Base-by-base conservation (phyloP, 805 yeast species). In the Wickerhamomyces hampshirensis region DNA sequence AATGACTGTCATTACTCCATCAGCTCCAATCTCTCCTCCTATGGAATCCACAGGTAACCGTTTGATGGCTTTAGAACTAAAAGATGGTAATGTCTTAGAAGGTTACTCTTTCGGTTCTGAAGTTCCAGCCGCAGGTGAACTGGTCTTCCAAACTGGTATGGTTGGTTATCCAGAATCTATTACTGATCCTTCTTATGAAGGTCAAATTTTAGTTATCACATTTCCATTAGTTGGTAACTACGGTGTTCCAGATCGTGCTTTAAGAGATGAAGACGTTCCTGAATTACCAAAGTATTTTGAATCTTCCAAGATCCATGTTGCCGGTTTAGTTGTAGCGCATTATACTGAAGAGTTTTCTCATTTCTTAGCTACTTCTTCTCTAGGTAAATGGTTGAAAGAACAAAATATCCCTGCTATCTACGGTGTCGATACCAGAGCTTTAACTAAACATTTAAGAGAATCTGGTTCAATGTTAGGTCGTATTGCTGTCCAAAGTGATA, bases 101-200 rank as follows among this genome's bases (percentile, higher is more conserved):
- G 98, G 98, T 66, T 87, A 84, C 69, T 91, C 98, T 15, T 93
- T 93, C 56, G 98, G 98, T 72, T 96, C 98, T 38, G 81, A 81
- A 44, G 77, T 72, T 42, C 62, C 95, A 18, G 77, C 80, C 39
- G 94, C 98, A 39, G 98, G 98, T 74, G 98, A 93, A 69, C 77
- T 94, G 54, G 98, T 93, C 43, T 93, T 93, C 78, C 98, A 94
- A 67, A 93, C 98, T 46, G 98, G 98, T 71, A 89, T 93, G 96
- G 98, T 93, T 51, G 98, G 98, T 44, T 93, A 93, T 63, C 98
- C 98, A 28, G 98, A 93, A 66, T 80, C 97, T 35, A 77, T 93
- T 63, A 88, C 98, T 28, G 98, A 93, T 66, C 98, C 98, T 43
- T 93, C 98, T 30, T 93, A 93, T 65, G 89, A 85, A 59, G 98